Evolutionary conservation across 768 basidiomycete genomes (phyloP).

Genomic region (Phanerochaete carnosa): DNA sequence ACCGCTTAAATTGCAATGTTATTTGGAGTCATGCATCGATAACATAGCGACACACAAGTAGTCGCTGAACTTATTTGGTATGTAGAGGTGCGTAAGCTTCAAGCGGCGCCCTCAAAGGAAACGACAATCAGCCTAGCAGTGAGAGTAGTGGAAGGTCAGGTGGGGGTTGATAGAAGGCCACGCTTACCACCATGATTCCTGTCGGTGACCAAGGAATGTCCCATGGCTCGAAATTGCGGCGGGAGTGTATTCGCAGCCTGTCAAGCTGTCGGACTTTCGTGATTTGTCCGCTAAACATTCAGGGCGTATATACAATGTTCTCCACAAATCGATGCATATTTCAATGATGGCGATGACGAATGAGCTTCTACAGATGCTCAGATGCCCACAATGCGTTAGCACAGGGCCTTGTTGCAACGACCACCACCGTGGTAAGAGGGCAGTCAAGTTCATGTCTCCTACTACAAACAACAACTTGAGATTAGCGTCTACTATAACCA

Average conservation of each 20-base stretch:
- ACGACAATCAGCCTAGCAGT: conserved; percentile 26
- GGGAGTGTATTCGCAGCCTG: conserved; percentile 23
- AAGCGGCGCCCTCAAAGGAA: conserved; percentile 23
- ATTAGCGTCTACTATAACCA: conserved; percentile 4
- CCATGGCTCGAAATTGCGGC: conserved; percentile 30
- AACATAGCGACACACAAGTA: conserved; percentile 22
- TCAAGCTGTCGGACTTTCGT: neutral
- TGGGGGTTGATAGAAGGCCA: neutral
- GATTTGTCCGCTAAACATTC: too few species aligned
- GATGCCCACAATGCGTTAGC: neutral
- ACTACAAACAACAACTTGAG: conserved; percentile 30
- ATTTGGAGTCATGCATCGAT: neutral
- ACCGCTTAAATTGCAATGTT: conserved; percentile 8
- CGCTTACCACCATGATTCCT: conserved; percentile 30
- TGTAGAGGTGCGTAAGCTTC: conserved; percentile 28
- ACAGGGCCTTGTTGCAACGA: neutral
- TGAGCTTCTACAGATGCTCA: conserved; percentile 30
- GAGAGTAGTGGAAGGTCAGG: neutral
- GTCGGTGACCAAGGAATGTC: conserved; percentile 30
- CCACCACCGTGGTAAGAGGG: conserved; percentile 21
- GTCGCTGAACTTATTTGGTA: conserved; percentile 22
- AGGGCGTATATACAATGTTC: conserved; percentile 26
- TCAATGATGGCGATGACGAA: conserved; percentile 28
- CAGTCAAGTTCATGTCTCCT: conserved; percentile 33
- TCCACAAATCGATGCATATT: conserved; percentile 31